Evolutionary conservation across 768 basidiomycete genomes (phyloP).

Genomic region (Cantharellus cinnabarinus): DNA sequence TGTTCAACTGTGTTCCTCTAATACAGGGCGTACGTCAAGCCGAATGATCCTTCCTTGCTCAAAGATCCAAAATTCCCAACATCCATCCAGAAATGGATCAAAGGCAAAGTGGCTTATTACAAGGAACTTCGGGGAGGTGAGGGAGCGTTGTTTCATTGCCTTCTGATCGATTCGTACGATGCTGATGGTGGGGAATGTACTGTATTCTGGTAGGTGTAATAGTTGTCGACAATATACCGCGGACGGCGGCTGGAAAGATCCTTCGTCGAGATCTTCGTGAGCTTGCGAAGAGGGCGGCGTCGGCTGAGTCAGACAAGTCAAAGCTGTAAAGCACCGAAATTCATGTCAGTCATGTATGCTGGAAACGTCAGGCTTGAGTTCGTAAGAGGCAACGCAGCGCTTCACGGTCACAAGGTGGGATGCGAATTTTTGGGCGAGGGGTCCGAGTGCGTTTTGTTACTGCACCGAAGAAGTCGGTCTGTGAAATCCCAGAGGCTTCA

Average conservation of each 20-base stretch:
- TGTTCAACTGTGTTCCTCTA: neutral
- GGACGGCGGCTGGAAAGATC: constrained; percentile 63
- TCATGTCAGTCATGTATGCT: too few species aligned
- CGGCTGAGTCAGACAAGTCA: neutral
- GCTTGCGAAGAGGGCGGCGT: constrained; percentile 18
- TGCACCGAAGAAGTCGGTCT: too few species aligned
- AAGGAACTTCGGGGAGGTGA: constrained; percentile 47
- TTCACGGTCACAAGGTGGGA: too few species aligned
- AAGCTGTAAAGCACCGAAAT: too few species aligned
- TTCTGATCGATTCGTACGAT: neutral
- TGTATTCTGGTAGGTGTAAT: constrained; percentile 22
- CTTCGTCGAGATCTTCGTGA: constrained; percentile 57
- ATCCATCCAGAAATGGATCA: constrained; percentile 42
- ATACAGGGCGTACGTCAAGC: constrained; percentile 20
- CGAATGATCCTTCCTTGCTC: constrained; percentile 11
- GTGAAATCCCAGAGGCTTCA: too few species aligned
- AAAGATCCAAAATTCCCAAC: constrained; percentile 24
- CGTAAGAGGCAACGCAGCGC: too few species aligned
- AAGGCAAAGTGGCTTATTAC: constrained; percentile 45
- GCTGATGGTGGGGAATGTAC: neutral
- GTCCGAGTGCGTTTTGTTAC: too few species aligned
- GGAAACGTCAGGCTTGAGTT: too few species aligned
- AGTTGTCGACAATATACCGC: neutral
- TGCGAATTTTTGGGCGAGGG: too few species aligned
- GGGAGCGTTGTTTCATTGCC: neutral